phyloP scores from a whole-genome alignment of 1,284 basidiomycete species.

The Sporisorium exsertum region DNA sequence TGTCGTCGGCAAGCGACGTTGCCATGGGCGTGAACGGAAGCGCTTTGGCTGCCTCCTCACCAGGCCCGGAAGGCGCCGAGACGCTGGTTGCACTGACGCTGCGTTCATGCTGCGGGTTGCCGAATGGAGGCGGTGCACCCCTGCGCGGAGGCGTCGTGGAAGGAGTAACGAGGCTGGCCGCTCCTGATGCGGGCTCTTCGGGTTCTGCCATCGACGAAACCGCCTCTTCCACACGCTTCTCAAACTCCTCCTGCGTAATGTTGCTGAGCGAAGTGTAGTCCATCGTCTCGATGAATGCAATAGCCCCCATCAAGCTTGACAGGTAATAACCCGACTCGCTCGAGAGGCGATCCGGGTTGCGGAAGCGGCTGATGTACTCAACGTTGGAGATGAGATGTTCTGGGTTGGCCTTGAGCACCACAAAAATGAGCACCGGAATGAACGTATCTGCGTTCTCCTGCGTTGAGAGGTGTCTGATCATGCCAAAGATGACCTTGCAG shows the following conservation, averaged over 20 bases:
- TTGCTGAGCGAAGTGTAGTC: conserved; percentile 91
- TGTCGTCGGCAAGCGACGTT: conserved; percentile 65
- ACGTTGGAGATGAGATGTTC: conserved; percentile 93
- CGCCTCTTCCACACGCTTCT: conserved; percentile 71
- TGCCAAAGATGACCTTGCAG: conserved; percentile 98
- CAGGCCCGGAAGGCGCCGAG: conserved; percentile 39
- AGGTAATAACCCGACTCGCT: conserved; percentile 98
- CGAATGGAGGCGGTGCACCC: conserved; percentile 17
- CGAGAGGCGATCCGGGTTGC: conserved; percentile 86
- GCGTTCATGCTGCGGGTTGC: conserved; percentile 32
- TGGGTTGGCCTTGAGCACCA: conserved; percentile 92
- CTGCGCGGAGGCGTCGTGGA: conserved; percentile 33
- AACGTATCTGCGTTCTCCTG: conserved; percentile 80
- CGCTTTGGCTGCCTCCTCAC: conserved; percentile 55
- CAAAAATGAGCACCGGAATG: conserved; percentile 92
- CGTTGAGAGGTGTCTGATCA: conserved; percentile 82
- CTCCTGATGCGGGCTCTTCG: conserved; percentile 14
- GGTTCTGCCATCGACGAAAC: conserved; percentile 45
- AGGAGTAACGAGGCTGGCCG: conserved; percentile 13
- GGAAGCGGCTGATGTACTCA: conserved; percentile 89
- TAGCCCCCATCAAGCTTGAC: conserved; percentile 82
- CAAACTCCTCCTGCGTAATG: conserved; percentile 92
- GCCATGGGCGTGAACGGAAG: conserved; percentile 52
- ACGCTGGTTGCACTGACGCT: conserved; percentile 46
- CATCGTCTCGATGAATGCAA: conserved; percentile 96